Base-by-base conservation (phyloP, 169 alveolate species). In the Cryptosporidium viatorum region DNA sequence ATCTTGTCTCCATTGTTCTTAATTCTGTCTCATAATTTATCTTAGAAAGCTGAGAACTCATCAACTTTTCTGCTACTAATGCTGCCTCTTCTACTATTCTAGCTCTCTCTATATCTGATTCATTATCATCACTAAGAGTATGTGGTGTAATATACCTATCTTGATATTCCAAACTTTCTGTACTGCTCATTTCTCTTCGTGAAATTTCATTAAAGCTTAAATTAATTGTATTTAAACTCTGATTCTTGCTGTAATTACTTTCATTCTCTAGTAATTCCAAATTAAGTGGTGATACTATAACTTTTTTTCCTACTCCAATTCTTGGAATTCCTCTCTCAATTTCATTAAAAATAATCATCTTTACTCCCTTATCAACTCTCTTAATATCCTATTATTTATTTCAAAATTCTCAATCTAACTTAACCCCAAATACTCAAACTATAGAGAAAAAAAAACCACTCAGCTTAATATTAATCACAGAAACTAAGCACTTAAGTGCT, bases 1-100 rank as follows among this genome's bases (percentile, higher is more conserved):
- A 80, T 62, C 89, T 31, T 14, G 89, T 80, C 51, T 80, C 89
- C 70, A 65, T 65, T 39, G 89, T 80, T 26, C 89, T 80, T 1
- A 80, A 33, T 26, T 80, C 69, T 26, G 89, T 60, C 39, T 80
- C 89, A 10, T 26, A 41, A 67, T 8, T 62, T 18, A 80, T 62
- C 33, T 80, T 80, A 1, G 58, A 37, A 16, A 80, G 68, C 67
- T 80, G 89, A 12, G 89, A 59, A 29, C 50, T 80, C 89, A 80
- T 80, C 50, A 80, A 65, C 67, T 80, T 67, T 41, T 80, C 89
- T 14, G 89, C 89, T 10, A 65, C 74, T 14, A 35, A 6, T 16
- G 74, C 55, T 37, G 89, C 89, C 37, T 80, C 89, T 51, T 59
- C 89, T 31, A 80, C 55, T 23, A 60, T 59, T 37, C n/a, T 80